phyloP scores from a whole-genome alignment of 352 stramenopile species.

The Pythium folliculosum region DNA sequence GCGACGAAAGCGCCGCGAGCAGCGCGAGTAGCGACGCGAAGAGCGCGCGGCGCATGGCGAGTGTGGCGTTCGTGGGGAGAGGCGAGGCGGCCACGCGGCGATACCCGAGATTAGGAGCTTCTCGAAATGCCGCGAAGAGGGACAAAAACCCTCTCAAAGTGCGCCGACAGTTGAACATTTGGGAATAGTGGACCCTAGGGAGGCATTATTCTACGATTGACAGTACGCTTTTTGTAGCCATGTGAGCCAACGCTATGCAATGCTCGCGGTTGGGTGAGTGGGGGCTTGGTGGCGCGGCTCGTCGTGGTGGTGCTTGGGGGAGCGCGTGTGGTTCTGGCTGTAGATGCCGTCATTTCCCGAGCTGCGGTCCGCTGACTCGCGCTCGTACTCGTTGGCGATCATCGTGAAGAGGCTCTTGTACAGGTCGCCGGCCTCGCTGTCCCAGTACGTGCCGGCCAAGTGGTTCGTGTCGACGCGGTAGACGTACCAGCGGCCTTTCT shows the following conservation, averaged over 20 bases:
- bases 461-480: constrained; percentile 81
- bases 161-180: not conserved
- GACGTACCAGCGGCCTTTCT: constrained; percentile 76
- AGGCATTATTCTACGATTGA: constrained; percentile 1
- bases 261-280: not conserved
- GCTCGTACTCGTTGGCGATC: constrained; percentile 63
- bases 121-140: not conserved
- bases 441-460: constrained; percentile 69
- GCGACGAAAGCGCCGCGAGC: constrained; percentile 12
- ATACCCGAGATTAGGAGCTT: not conserved
- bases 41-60: constrained; percentile 12
- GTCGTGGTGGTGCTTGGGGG: not conserved
- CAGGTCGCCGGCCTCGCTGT: constrained; percentile 58
- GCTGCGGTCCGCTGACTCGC: constrained; percentile 17
- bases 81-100: too few species aligned
- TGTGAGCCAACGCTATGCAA: not conserved
- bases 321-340: not conserved
- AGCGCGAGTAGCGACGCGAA: constrained; percentile 9
- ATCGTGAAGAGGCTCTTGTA: constrained; percentile 75
- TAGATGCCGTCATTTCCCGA: not conserved
- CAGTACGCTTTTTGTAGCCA: constrained; percentile 7
- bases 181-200: constrained; percentile 1
- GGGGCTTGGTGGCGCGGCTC: not conserved
- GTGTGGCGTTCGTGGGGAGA: not conserved
- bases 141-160: too few species aligned